Evolutionary conservation across 2,329 filamentous ascomycete genomes (phyloP), one percentile per base, ranked within the genome.

Genomic region (Penicillium concentricum): DNA sequence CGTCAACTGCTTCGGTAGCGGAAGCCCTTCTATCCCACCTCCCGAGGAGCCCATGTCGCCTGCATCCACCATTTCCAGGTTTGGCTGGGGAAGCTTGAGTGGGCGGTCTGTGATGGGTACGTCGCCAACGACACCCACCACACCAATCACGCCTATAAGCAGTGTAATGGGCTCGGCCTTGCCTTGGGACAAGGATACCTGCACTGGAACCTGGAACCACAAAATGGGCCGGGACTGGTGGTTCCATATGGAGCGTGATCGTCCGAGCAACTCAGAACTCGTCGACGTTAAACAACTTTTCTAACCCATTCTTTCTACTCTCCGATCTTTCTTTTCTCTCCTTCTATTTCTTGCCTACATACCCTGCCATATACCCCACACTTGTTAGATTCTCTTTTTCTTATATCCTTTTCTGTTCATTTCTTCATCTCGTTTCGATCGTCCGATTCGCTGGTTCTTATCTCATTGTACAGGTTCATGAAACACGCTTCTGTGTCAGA

Each of bases 151-250:
- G 5, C 68, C 69, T 6, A 68, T 69, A 58, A 72, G 65, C 58
- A 67, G 65, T 37, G 50, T 62, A 22, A 67, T 68, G 7, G 61
- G 61, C 7, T 59, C 62, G 3, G 62, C 65, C 26, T 64, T 75
- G 7, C 73, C 72, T 12, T 77, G 74, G 74, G 70, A 73, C 18
- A 72, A 71, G 54, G 76, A 78, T 51, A 71, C 69, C n/a, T 78
- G 76, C 57, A 77, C 74, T 39, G 76, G 76, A 9, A 72, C 74
- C 6, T 78, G 76, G 76, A 78, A 78, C 18, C 74, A 77, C 58
- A 73, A 71, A 53, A 64, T 50, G 39, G 75, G 75, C 24, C 72
- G 74, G 37, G 76, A 78, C 24, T 78, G 76, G 76, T 78, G 76
- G 76, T 75, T 72, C 56, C 76, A 78, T 56, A 71, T 76, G 65